phyloP scores from a whole-genome alignment of 1,284 basidiomycete species.

The Cerrena zonata region DNA sequence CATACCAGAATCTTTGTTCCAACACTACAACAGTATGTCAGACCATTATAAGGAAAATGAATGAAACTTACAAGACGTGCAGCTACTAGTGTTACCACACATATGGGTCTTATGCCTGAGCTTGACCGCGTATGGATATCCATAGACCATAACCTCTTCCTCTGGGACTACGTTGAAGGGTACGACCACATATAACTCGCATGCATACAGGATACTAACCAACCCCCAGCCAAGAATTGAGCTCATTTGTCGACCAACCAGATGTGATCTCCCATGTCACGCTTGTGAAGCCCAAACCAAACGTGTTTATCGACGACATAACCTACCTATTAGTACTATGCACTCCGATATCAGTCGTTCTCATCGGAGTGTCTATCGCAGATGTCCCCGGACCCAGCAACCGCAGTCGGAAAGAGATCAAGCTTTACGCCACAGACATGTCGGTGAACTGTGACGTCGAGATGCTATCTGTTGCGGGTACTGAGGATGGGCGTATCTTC shows the following conservation, averaged over 20 bases:
- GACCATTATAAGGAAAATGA: no score
- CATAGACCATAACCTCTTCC: constrained; percentile 88
- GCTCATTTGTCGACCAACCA: constrained; percentile 86
- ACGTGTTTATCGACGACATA: constrained; percentile 92
- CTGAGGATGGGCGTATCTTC: constrained; percentile 82
- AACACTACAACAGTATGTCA: constrained; percentile 72
- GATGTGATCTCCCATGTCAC: constrained; percentile 85
- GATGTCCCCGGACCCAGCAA: constrained; percentile 41
- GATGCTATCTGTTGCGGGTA: constrained; percentile 80
- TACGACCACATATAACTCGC: constrained; percentile 31
- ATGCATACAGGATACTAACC: no score
- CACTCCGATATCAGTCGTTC: constrained; percentile 75
- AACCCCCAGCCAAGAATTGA: constrained; percentile 80
- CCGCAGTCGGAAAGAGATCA: constrained; percentile 63
- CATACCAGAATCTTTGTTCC: constrained; percentile 80
- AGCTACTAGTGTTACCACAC: constrained; percentile 57
- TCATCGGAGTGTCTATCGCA: constrained; percentile 77
- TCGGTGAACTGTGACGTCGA: constrained; percentile 72
- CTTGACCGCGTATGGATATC: constrained; percentile 95
- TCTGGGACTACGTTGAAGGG: constrained; percentile 97
- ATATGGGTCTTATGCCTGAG: constrained; percentile 88
- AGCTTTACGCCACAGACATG: constrained; percentile 88
- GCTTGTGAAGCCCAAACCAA: constrained; percentile 72
- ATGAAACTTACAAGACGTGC: no score
- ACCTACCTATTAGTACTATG: constrained; percentile 86